Evolutionary conservation across 2,329 filamentous ascomycete species (phyloP), one percentile per base, ranked within the genome.

Genomic region (Chaetomium sp.): DNA sequence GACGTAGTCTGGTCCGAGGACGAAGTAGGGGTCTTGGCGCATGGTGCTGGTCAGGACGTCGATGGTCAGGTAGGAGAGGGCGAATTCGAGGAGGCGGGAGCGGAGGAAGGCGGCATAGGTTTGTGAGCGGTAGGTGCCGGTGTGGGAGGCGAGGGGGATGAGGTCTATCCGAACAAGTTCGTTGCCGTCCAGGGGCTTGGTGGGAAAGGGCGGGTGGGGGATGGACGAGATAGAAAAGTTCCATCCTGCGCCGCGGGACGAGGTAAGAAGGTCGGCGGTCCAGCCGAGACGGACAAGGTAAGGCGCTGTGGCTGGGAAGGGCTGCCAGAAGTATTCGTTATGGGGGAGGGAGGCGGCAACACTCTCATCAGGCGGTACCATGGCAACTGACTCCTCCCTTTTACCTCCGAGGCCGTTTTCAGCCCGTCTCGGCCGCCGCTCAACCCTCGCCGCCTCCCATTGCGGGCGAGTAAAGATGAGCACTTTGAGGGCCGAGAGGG

Each of bases 11-110:
- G 81, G 78, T 0, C 86, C 83, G 27, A 85, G 73, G 64, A 87
- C 72, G 76, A 93, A 96, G 78, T 94, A 96, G 0, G 90, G 88
- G 71, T 98, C 94, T 60, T 85, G 84, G 70, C 89, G 87, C 79
- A 92, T 88, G 67, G 87, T 67, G 1, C 87, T 82, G 72, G 90
- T 90, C 60, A 91, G 75, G 7, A 87, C 64, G 75, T 97, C 94
- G 9, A 97, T 79, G 8, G 85, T 66, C 13, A 95, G 68, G 73
- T 91, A 95, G 68, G 81, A 80, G 45, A 83, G 63, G 2, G 85
- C 62, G n/a, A 89, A 77, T 6, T 73, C 78, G 9, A 75, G 63
- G 12, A 87, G 65, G 29, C 81, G 80, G 19, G 72, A 70, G 62
- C 76, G 74, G 49, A 88, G 63, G 51, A 89, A 82, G 3, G 78